Percentiles rank a stretch among this genome's conserved stretches.
phyloP scores from a whole-genome alignment of 305 asterid species.

The Fraxinus greggii region DNA sequence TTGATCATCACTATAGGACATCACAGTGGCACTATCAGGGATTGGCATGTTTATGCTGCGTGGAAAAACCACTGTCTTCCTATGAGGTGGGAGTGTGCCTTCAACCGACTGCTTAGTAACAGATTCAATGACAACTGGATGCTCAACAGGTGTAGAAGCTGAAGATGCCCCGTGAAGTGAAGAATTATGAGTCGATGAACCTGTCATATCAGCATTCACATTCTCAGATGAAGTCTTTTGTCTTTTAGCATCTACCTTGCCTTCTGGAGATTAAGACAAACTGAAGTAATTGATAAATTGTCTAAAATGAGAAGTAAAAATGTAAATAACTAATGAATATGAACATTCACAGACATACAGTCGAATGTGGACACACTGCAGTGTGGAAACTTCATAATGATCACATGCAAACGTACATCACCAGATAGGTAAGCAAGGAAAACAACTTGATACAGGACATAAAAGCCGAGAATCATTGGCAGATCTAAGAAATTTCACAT shows the following conservation, averaged over 20 bases:
- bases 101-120: constrained; percentile 23
- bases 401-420: background rate
- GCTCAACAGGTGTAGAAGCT: constrained; percentile 15
- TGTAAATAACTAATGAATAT: background rate
- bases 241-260: constrained; percentile 33
- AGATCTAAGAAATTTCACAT: background rate
- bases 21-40: constrained; percentile 38
- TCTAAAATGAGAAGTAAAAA: background rate
- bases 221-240: constrained; percentile 33
- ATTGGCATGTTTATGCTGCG: constrained; percentile 27
- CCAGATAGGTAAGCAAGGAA: background rate
- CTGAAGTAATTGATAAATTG: background rate
- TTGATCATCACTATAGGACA: constrained; percentile 44
- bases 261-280: constrained; percentile 29
- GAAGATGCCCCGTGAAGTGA: constrained; percentile 12
- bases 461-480: background rate
- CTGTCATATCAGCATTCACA: constrained; percentile 27
- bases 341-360: background rate
- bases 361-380: background rate
- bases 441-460: background rate
- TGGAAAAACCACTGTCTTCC: constrained; percentile 44
- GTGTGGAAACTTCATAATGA: background rate
- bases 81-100: background rate
- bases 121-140: constrained; percentile 14
- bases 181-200: constrained; percentile 16